Evolutionary conservation across 2,329 filamentous ascomycete species (phyloP).

Genomic region (Metarhizium guizhouense): DNA sequence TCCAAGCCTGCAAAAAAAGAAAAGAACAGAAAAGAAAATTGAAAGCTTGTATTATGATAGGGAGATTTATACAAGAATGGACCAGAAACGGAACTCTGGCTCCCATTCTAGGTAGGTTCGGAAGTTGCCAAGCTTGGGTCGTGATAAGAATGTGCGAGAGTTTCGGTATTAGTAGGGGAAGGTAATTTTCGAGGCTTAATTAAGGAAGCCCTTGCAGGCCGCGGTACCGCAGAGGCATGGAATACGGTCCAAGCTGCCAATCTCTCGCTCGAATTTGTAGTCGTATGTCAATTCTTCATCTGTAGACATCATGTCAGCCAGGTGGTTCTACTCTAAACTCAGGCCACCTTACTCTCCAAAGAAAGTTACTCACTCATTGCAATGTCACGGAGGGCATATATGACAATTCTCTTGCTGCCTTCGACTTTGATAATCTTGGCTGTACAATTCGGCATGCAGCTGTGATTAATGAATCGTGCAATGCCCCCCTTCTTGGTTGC

Average conservation of each 20-base stretch:
- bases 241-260: slow-evolving; percentile 88
- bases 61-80: not conserved
- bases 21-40: not conserved
- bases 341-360: not conserved
- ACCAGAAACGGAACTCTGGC: not conserved
- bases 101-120: not conserved
- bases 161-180: not conserved
- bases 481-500: slow-evolving; percentile 98
- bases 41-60: not conserved
- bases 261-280: slow-evolving; percentile 98
- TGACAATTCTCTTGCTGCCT: slow-evolving; percentile 95
- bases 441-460: slow-evolving; percentile 95
- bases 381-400: slow-evolving; percentile 95
- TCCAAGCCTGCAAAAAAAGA: not conserved
- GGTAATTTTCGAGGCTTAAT: slow-evolving; percentile 43
- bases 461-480: slow-evolving; percentile 97
- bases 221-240: slow-evolving; percentile 94
- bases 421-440: slow-evolving; percentile 99
- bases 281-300: slow-evolving; percentile 99
- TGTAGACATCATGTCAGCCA: slow-evolving; percentile 31
- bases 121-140: not conserved
- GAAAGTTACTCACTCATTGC: slow-evolving; percentile 66
- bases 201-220: slow-evolving; percentile 97
- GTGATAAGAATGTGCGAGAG: not conserved
- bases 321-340: not conserved